Evolutionary conservation across 2,329 filamentous ascomycete genomes (phyloP).

Genomic region (Fusarium camptoceras): DNA sequence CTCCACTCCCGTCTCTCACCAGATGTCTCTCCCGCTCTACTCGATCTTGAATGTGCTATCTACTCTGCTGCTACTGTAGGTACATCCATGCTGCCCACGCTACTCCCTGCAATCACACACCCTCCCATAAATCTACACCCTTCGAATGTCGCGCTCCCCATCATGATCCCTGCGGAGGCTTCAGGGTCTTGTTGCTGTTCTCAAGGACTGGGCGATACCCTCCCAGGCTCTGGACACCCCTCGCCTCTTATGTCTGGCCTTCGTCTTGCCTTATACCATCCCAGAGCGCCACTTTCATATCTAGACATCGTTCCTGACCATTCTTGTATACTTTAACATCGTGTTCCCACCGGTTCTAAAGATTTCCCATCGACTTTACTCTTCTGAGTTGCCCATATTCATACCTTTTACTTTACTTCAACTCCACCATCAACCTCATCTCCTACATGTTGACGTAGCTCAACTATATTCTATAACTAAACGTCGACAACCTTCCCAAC

Average conservation of each 20-base stretch:
- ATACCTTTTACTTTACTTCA: conserved; percentile 14
- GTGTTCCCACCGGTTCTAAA: conserved; percentile 18
- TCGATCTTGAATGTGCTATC: conserved; percentile 36
- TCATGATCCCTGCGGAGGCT: conserved; percentile 37
- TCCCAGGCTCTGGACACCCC: conserved; percentile 32
- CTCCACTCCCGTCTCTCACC: conserved; percentile 36
- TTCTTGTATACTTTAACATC: conserved; percentile 36
- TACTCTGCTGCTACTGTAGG: conserved; percentile 18
- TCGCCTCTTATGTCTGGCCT: conserved; percentile 36
- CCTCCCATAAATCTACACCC: conserved; percentile 10
- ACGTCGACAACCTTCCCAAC: conserved; percentile 21
- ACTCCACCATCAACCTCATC: conserved; percentile 12
- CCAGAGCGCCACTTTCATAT: conserved; percentile 42
- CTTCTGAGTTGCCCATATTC: conserved; percentile 10
- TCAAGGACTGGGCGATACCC: conserved; percentile 43
- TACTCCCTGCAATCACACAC: conserved; percentile 16
- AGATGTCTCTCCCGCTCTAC: conserved; percentile 30
- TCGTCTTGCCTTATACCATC: conserved; percentile 35
- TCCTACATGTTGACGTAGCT: conserved; percentile 26
- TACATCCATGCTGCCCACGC: conserved; percentile 15
- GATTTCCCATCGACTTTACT: conserved; percentile 21
- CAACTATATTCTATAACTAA: conserved; percentile 14
- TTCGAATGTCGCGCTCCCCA: conserved; percentile 26
- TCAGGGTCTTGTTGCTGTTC: conserved; percentile 39
- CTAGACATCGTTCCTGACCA: conserved; percentile 32